A percentile compares a stretch with the other conserved stretches of the same genome.
These are phyloP conservation scores for Penicillium olsonii DNA, from an alignment of 2,329 filamentous ascomycete genomes.

Conservation along the genomic window DNA sequence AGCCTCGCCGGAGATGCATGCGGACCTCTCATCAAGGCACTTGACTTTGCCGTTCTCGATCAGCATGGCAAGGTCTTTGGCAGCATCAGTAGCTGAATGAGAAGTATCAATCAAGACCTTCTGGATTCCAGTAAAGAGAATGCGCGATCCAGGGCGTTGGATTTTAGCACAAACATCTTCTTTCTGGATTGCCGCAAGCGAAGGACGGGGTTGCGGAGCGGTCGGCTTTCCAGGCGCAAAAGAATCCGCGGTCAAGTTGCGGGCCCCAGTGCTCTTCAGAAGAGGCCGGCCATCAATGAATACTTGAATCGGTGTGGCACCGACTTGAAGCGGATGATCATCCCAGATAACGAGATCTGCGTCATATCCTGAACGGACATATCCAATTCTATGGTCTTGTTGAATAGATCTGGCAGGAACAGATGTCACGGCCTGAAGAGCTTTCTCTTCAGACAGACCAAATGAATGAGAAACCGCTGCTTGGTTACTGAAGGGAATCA, in stretches of 20 bases:
- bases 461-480: neutral
- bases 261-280: neutral
- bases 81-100: neutral
- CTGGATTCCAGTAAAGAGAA: neutral
- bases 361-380: neutral
- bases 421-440: neutral
- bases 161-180: neutral
- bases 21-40: neutral
- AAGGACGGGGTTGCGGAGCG: neutral
- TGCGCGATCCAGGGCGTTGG: neutral
- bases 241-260: neutral
- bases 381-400: neutral
- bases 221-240: neutral
- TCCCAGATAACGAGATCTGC: neutral
- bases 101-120: neutral
- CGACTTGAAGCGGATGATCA: neutral
- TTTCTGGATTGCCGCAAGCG: neutral
- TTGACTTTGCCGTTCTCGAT: neutral
- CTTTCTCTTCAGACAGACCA: neutral
- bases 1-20: neutral
- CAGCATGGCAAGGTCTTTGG: neutral
- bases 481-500: neutral
- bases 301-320: neutral
- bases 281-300: neutral
- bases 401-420: neutral